Evolutionary conservation across 257 asterid species (phyloP), one percentile per base, ranked within the genome.

Genomic region (Thymus mandschuricus): DNA sequence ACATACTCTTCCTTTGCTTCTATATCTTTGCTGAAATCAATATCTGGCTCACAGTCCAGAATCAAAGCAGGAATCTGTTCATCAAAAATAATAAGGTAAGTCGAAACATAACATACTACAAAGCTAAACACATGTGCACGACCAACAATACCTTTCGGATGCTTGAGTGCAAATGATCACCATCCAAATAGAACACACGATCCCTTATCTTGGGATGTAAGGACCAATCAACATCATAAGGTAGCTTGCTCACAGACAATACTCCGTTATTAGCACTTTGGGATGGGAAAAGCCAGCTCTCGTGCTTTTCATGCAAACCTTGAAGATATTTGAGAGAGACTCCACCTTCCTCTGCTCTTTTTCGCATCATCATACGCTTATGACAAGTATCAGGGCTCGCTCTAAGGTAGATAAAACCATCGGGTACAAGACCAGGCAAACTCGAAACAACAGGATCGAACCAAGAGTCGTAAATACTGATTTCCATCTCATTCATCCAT

Each of bases 401-500:
- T 81, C 99, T 82, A 46, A 94, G 92, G 77, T 94, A 94, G 79
- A 94, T 91, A 78, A 94, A 94, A 30, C 95, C 99, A 75, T 94
- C 99, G 1, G 98, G 99, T 40, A 91, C 66, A 56, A 94, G 93
- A 34, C 97, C 99, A 29, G 99, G 97, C 76, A 91, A 80, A 76
- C 82, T 80, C 12, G 99, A 89, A 60, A 95, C 98, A 77, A 95
- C 97, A 0, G 98, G 99, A 68, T 95, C 99, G 40, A 95, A 95
- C 98, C 99, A 95, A 1, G 99, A 92, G 79, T 95, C 97, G n/a
- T 95, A 95, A 35, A 95, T 92, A 79, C 93, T 89, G 76, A 92
- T 89, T 84, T 95, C 99, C 99, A 89, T 92, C 80, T 95, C 96
- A 31, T 85, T 95, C 99, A 95, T 95, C 98, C 96, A 95, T 76